Evolutionary conservation across 192 early-diverging fungal species (phyloP).

Genomic region (Backusella sp.): DNA sequence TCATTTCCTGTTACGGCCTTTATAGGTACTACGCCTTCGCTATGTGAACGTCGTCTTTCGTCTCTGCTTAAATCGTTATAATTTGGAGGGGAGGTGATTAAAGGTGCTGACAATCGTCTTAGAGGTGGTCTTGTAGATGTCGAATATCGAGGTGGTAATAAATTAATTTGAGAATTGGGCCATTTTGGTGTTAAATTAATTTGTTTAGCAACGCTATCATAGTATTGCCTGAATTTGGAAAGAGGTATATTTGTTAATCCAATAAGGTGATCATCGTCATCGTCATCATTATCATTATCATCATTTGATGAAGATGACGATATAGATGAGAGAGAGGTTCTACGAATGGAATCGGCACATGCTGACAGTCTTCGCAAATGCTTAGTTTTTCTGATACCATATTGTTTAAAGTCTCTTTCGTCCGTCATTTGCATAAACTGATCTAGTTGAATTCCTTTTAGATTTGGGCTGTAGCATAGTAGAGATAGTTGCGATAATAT

Average conservation of each 20-base stretch:
- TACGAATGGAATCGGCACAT: slow-evolving; percentile 1
- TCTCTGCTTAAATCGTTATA: not conserved
- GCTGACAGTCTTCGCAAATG: not conserved
- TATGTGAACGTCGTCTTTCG: not conserved
- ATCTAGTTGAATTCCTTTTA: not conserved
- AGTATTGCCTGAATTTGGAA: not conserved
- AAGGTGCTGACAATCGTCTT: not conserved
- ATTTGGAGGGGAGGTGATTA: not conserved
- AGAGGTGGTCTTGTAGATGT: not conserved
- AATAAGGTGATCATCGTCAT: not conserved
- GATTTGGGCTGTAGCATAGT: not conserved
- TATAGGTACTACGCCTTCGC: not conserved
- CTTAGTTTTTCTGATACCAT: not conserved
- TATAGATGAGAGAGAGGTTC: slow-evolving; percentile 3
- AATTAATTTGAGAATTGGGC: not conserved
- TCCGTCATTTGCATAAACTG: slow-evolving; percentile 17
- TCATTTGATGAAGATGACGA: slow-evolving; percentile 8
- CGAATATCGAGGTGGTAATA: not conserved
- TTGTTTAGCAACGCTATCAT: not conserved
- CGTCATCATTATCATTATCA: not conserved
- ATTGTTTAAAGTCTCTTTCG: not conserved
- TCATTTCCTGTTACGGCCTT: not conserved
- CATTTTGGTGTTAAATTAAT: not conserved
- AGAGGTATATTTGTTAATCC: not conserved
- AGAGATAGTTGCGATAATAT: not conserved